These are phyloP conservation scores for Blastobotrys peoriensis DNA, from an alignment of 805 yeast genomes.

Conservation along the genomic window DNA sequence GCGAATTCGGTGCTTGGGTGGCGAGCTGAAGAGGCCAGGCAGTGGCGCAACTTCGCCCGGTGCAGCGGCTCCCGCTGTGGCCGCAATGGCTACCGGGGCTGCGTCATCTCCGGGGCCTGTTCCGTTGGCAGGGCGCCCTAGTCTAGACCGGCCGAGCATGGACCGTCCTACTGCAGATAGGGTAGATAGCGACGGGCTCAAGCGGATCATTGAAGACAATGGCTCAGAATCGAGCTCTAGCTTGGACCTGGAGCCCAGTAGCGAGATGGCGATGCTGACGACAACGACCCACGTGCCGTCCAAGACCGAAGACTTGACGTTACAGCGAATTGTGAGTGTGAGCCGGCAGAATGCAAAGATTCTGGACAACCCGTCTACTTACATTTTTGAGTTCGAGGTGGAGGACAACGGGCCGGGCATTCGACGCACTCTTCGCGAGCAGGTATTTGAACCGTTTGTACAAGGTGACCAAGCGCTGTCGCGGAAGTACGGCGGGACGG, in stretches of 20 bases:
- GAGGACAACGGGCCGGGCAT: conserved; percentile 94
- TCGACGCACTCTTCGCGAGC: conserved; percentile 69
- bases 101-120: not conserved
- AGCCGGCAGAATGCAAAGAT: not conserved
- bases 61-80: conserved; percentile 35
- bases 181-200: not conserved
- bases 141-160: too few species aligned
- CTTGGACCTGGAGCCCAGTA: not conserved
- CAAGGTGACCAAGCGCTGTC: conserved; percentile 95
- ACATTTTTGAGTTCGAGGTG: conserved; percentile 36
- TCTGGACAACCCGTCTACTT: not conserved
- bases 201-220: not conserved
- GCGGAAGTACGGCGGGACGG: conserved; percentile 92
- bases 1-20: conserved; percentile 1
- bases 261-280: not conserved
- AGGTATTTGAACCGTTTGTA: conserved; percentile 92
- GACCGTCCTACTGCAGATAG: too few species aligned
- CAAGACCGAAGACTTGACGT: not conserved
- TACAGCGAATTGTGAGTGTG: not conserved
- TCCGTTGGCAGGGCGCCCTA: conserved; percentile 6
- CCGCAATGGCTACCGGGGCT: not conserved
- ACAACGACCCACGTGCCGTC: not conserved
- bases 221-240: not conserved
- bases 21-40: not conserved
- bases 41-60: conserved; percentile 60